Evolutionary conservation across 805 yeast species (phyloP).

Genomic region (Lipomyces oligophaga): DNA sequence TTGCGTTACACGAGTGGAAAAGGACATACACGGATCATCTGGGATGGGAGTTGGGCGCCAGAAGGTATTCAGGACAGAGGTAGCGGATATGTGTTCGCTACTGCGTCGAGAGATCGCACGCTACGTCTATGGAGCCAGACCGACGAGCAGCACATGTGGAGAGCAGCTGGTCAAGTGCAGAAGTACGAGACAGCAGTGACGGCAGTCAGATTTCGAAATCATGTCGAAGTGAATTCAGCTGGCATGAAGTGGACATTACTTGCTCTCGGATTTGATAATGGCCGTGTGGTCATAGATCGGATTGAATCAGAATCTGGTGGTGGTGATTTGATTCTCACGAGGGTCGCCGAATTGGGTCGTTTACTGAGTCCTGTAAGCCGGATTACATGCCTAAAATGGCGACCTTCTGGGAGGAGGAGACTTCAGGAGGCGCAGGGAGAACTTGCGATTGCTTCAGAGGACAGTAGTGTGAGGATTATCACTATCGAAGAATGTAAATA

Average conservation of each 20-base stretch:
- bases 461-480: constrained; percentile 53
- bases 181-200: constrained; percentile 26
- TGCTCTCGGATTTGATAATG: constrained; percentile 70
- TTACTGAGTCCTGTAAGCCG: constrained; percentile 56
- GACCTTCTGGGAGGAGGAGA: constrained; percentile 34
- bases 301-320: constrained; percentile 33
- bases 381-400: constrained; percentile 60
- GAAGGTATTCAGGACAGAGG: constrained; percentile 1
- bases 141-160: constrained; percentile 38
- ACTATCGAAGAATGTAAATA: constrained; percentile 3
- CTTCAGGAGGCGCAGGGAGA: constrained; percentile 22
- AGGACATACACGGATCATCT: constrained; percentile 87
- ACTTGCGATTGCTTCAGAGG: constrained; percentile 64
- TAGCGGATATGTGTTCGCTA: constrained; percentile 44
- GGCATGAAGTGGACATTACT: no score
- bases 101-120: constrained; percentile 61
- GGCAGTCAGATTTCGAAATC: no score
- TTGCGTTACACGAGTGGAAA: constrained; percentile 48
- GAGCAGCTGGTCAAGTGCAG: constrained; percentile 35
- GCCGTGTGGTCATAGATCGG: constrained; percentile 49
- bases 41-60: constrained; percentile 93
- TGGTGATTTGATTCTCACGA: constrained; percentile 30
- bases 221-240: no score
- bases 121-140: constrained; percentile 62
- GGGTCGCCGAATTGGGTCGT: constrained; percentile 39